phyloP scores from a whole-genome alignment of 768 basidiomycete genomes.

The Daedaleopsis sinensis region DNA sequence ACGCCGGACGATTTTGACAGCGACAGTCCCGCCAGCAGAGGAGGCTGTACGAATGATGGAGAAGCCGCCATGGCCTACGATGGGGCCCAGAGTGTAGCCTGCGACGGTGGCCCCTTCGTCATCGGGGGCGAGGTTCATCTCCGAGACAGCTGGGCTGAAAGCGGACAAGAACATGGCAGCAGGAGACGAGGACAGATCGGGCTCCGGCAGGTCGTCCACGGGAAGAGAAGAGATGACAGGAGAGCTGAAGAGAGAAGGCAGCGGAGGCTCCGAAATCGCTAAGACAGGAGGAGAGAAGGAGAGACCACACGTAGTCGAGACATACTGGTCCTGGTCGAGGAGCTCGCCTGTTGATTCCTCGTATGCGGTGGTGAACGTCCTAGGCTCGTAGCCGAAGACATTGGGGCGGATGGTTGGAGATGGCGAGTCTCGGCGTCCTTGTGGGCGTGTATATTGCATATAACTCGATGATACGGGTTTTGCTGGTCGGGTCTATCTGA shows the following conservation, averaged over 20 bases:
- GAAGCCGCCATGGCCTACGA: slow-evolving; percentile 82
- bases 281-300: slow-evolving; percentile 10
- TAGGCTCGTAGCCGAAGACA: neutral
- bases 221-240: slow-evolving; percentile 9
- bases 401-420: slow-evolving; percentile 6
- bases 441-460: slow-evolving; percentile 12
- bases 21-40: slow-evolving; percentile 65
- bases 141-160: slow-evolving; percentile 47
- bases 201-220: slow-evolving; percentile 7
- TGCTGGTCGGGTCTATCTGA: neutral
- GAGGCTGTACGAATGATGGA: slow-evolving; percentile 77
- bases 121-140: slow-evolving; percentile 45
- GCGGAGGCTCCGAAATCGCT: slow-evolving; percentile 13
- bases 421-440: neutral
- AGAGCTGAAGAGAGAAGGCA: neutral
- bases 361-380: neutral
- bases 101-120: slow-evolving; percentile 68
- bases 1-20: slow-evolving; percentile 81
- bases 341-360: neutral
- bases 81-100: slow-evolving; percentile 74
- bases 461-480: neutral
- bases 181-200: slow-evolving; percentile 50
- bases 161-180: slow-evolving; percentile 76
- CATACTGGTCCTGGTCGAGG: slow-evolving; percentile 18
- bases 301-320: slow-evolving; percentile 17